These are phyloP conservation scores for Melastoma candidum DNA, from an alignment of 441 rosid species.

Conservation along the genomic window DNA sequence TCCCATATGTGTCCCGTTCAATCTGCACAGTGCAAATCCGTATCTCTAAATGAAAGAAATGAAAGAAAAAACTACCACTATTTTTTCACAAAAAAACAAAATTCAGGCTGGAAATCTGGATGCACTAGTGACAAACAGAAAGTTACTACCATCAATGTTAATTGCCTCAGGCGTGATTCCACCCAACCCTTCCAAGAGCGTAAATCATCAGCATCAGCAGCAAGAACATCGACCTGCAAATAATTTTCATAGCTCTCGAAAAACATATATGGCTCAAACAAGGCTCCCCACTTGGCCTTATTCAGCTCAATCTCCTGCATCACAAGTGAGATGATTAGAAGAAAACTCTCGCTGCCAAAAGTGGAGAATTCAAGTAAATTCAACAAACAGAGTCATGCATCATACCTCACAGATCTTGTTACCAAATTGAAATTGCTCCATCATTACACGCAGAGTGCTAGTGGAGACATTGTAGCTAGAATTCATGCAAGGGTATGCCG, in stretches of 20 bases:
- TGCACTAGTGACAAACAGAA: neutral
- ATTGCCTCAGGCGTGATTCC: slow-evolving; percentile 62
- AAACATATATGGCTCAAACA: slow-evolving; percentile 56
- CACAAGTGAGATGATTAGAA: slow-evolving; percentile 1
- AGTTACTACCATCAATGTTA: slow-evolving; percentile 42
- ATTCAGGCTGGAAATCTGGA: neutral
- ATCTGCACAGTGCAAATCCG: slow-evolving; percentile 28
- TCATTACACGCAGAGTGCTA: slow-evolving; percentile 56
- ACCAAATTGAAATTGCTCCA: slow-evolving; percentile 55
- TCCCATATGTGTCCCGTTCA: slow-evolving; percentile 57
- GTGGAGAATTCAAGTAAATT: neutral
- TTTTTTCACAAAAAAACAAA: neutral
- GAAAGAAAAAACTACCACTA: neutral
- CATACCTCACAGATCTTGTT: slow-evolving; percentile 51
- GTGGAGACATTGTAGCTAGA: slow-evolving; percentile 66
- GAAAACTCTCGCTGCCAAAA: slow-evolving; percentile 11
- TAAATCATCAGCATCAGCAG: slow-evolving; percentile 48
- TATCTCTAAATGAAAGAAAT: neutral
- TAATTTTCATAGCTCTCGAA: slow-evolving; percentile 60
- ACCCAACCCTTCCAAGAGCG: slow-evolving; percentile 75
- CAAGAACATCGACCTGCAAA: slow-evolving; percentile 53
- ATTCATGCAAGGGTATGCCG: slow-evolving; percentile 70
- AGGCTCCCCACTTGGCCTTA: slow-evolving; percentile 42
- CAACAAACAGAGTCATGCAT: slow-evolving; percentile 2
- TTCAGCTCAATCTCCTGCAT: slow-evolving; percentile 51